Evolutionary conservation across 228 moss, liverwort and hornwort species (phyloP).

Genomic region (Sphagnum magellanicum): DNA sequence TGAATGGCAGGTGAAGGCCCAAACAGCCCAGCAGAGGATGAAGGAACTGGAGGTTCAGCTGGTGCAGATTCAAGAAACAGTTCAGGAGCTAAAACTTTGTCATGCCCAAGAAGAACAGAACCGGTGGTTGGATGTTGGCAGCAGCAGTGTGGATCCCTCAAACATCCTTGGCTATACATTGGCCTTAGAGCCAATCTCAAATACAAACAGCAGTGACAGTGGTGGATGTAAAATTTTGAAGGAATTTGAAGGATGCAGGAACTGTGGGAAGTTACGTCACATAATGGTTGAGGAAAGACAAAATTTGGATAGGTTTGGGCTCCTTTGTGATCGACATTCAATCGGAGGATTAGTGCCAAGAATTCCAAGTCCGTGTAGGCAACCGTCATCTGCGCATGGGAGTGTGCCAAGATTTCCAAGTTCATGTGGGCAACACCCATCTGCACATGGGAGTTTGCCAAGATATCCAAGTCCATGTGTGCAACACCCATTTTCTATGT

Average conservation of each 20-base stretch:
- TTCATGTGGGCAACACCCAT: slow-evolving; percentile 19
- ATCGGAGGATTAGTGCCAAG: background rate
- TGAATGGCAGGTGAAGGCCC: slow-evolving; percentile 38
- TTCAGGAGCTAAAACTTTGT: slow-evolving; percentile 44
- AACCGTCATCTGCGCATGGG: slow-evolving; percentile 4
- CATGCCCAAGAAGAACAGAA: slow-evolving; percentile 46
- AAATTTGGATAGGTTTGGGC: too few species aligned
- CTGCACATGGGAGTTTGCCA: slow-evolving; percentile 17
- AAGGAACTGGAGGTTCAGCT: slow-evolving; percentile 36
- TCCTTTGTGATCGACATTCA: too few species aligned
- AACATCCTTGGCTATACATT: slow-evolving; percentile 45
- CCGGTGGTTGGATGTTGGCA: slow-evolving; percentile 45
- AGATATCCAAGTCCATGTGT: background rate
- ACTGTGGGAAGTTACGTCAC: slow-evolving; percentile 10
- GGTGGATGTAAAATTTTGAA: slow-evolving; percentile 19
- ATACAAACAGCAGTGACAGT: slow-evolving; percentile 12
- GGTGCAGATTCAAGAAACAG: slow-evolving; percentile 34
- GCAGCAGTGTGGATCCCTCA: slow-evolving; percentile 14
- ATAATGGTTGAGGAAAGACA: background rate
- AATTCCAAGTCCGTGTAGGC: background rate
- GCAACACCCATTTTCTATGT: slow-evolving; percentile 18
- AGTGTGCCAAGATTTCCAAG: slow-evolving; percentile 21
- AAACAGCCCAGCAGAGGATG: slow-evolving; percentile 28
- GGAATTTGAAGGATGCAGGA: slow-evolving; percentile 21
- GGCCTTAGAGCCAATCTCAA: slow-evolving; percentile 38